Percentiles rank a stretch among this genome's conserved stretches.
These are phyloP conservation scores for Suhomyces vadensis DNA, from an alignment of 805 yeast species.

Conservation along the genomic window DNA sequence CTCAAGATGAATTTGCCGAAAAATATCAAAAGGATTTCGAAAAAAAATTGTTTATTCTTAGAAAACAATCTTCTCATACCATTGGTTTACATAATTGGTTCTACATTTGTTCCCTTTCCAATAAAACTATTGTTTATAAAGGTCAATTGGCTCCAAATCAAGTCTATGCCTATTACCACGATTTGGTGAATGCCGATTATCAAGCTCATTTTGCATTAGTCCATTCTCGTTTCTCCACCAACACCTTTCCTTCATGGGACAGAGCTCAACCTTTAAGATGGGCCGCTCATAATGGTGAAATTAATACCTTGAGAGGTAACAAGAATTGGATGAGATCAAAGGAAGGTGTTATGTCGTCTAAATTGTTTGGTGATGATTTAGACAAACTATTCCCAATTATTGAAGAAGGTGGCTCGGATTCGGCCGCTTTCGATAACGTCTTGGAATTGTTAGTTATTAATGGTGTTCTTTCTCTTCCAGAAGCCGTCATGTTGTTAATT, in stretches of 20 bases:
- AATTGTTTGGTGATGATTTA: conserved; percentile 85
- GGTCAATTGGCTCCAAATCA: conserved; percentile 97
- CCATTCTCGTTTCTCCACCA: conserved; percentile 96
- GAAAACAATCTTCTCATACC: conserved; percentile 87
- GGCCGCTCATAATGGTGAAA: conserved; percentile 99
- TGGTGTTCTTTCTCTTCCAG: conserved; percentile 90
- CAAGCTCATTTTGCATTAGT: conserved; percentile 95
- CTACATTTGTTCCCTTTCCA: conserved; percentile 89
- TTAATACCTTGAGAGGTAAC: conserved; percentile 94
- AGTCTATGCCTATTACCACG: conserved; percentile 93
- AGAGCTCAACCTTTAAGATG: conserved; percentile 97
- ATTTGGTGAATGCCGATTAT: conserved; percentile 84
- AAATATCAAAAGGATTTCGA: conserved; percentile 68
- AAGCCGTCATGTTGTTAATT: conserved; percentile 94
- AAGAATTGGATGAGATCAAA: conserved; percentile 99
- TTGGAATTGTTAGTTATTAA: conserved; percentile 87
- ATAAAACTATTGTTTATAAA: conserved; percentile 89
- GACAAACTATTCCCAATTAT: conserved; percentile 91
- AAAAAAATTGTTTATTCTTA: conserved; percentile 77
- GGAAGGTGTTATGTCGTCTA: conserved; percentile 93
- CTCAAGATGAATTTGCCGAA: conserved; percentile 52
- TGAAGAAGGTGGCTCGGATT: conserved; percentile 98
- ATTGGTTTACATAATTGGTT: conserved; percentile 97
- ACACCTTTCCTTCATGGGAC: conserved; percentile 99
- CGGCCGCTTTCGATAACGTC: conserved; percentile 96